Base-by-base conservation (phyloP, 805 yeast species). In the Wickerhamiella azymoides region DNA sequence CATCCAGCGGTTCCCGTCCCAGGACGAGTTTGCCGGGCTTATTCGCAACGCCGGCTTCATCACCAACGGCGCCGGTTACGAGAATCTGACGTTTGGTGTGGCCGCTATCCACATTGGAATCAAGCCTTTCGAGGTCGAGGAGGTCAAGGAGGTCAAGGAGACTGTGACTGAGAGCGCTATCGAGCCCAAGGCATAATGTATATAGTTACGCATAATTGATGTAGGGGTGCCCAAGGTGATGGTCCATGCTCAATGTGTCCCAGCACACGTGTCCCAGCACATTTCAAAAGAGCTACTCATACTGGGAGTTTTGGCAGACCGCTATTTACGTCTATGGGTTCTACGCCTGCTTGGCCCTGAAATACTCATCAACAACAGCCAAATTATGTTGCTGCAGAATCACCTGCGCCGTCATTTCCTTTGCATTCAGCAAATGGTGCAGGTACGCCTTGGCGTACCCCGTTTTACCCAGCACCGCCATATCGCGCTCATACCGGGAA, bases 101-200 rank as follows among this genome's bases (percentile, higher is more conserved):
- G 94, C 97, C 46, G 89, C 95, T 44, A 86, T 92, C 53, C 98
- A 92, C 61, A 77, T 86, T 62, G 98, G 97, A 56, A 84, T 92
- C 46, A 92, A 92, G 66, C 70, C 45, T 8, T 33, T 41, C 33
- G 37, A 17, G 10, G 37, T 18, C 3, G n/a, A 30, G 33, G 33
- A 30, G 33, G 9, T 16, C 16, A n/a, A 30, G 33, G 14, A 11
- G 16, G 33, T 13, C 14, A 13, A 10, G 16, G 33, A 30, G n/a
- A 4, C 33, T n/a, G 33, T n/a, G 8, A n/a, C 11, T n/a, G n/a
- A n/a, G n/a, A n/a, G n/a, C n/a, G n/a, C n/a, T n/a, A n/a, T n/a
- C n/a, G n/a, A n/a, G n/a, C n/a, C n/a, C n/a, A n/a, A 30, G 13
- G 33, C n/a, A 30, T n/a, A 21, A 30, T 30, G n/a, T 13, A 30